Percentiles rank a stretch among this genome's conserved stretches.
Evolutionary conservation across 2,329 filamentous ascomycete species (phyloP).

Genomic region (Fusarium siculi): DNA sequence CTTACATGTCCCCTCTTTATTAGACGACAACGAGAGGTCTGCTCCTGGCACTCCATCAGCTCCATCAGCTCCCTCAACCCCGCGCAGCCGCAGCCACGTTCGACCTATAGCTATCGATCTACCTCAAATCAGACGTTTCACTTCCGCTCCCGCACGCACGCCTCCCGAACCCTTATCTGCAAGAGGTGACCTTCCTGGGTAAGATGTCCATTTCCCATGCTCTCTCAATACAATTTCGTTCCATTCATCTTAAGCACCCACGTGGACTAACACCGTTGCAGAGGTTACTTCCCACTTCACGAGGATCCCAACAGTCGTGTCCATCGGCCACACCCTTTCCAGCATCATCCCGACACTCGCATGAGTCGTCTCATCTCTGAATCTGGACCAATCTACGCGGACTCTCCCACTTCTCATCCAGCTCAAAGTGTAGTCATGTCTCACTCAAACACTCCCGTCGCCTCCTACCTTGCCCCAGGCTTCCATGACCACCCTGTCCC

Average conservation of each 20-base stretch:
- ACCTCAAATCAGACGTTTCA: slow-evolving; percentile 55
- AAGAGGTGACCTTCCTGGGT: slow-evolving; percentile 69
- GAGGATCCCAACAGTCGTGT: slow-evolving; percentile 62
- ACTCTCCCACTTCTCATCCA: slow-evolving; percentile 45
- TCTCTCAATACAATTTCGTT: background rate
- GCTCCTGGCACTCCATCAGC: slow-evolving; percentile 29
- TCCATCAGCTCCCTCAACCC: slow-evolving; percentile 29
- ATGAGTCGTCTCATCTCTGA: slow-evolving; percentile 53
- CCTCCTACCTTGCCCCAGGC: slow-evolving; percentile 63
- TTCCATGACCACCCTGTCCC: slow-evolving; percentile 60
- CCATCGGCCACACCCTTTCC: slow-evolving; percentile 64
- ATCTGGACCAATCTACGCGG: slow-evolving; percentile 41
- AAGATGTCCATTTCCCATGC: slow-evolving; percentile 41
- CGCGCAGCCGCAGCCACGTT: slow-evolving; percentile 46
- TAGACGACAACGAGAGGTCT: slow-evolving; percentile 34
- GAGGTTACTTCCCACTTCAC: slow-evolving; percentile 70
- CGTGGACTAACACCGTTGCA: slow-evolving; percentile 43
- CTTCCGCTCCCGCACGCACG: slow-evolving; percentile 54
- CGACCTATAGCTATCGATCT: slow-evolving; percentile 66
- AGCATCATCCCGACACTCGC: slow-evolving; percentile 51
- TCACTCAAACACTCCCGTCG: slow-evolving; percentile 56
- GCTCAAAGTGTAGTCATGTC: slow-evolving; percentile 31
- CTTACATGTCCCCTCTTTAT: slow-evolving; percentile 17
- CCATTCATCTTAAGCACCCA: background rate
- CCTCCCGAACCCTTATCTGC: slow-evolving; percentile 64